Evolutionary conservation across 176 grass and related monocot genomes (phyloP).

Genomic region (Eleusine coracana): DNA sequence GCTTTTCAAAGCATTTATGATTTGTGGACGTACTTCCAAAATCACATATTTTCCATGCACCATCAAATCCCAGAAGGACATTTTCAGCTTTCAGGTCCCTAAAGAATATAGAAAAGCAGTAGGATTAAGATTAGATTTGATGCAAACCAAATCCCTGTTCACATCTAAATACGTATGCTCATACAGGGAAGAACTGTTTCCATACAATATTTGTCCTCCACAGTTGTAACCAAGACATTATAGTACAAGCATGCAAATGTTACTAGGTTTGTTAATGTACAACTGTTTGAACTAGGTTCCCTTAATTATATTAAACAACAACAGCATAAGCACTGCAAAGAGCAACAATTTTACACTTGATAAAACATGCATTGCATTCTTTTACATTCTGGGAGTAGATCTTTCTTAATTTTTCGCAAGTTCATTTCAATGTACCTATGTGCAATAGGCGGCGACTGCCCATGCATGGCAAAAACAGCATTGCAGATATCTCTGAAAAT

Average conservation of each 20-base stretch:
- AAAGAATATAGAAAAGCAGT: slow-evolving; percentile 24
- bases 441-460: slow-evolving; percentile 75
- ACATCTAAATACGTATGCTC: neutral
- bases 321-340: slow-evolving; percentile 20
- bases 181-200: neutral
- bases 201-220: slow-evolving; percentile 11
- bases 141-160: neutral
- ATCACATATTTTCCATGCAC: slow-evolving; percentile 87
- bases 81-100: slow-evolving; percentile 91
- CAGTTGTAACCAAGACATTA: slow-evolving; percentile 19
- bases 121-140: slow-evolving; percentile 14
- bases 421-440: slow-evolving; percentile 58
- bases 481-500: slow-evolving; percentile 86
- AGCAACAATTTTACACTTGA: neutral
- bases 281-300: slow-evolving; percentile 11
- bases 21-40: slow-evolving; percentile 90
- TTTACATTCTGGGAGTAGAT: neutral
- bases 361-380: neutral
- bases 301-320: slow-evolving; percentile 15
- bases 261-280: neutral
- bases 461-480: slow-evolving; percentile 85
- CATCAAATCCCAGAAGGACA: slow-evolving; percentile 86
- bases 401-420: slow-evolving; percentile 2
- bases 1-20: slow-evolving; percentile 82
- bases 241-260: neutral